Evolutionary conservation across 345 rosid genomes (phyloP).

Genomic region (Pistacia atlantica): DNA sequence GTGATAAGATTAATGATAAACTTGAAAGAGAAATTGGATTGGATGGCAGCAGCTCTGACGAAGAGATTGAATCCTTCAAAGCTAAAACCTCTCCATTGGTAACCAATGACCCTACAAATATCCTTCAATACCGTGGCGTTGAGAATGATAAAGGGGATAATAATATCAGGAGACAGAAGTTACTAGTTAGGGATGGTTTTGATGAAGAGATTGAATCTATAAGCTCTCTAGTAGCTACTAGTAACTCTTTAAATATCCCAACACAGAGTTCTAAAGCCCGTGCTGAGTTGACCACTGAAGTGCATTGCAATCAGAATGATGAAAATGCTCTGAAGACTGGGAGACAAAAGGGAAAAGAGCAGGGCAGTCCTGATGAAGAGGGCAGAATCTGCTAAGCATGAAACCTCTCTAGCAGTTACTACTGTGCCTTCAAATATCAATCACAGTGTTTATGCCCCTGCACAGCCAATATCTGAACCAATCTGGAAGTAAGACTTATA

Average conservation of each 20-base stretch:
- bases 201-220: conserved; percentile 21
- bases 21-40: background rate
- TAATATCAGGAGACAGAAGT: background rate
- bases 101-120: background rate
- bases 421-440: conserved; percentile 13
- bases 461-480: conserved; percentile 53
- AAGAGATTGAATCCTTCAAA: conserved; percentile 20
- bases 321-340: conserved; percentile 16
- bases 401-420: background rate
- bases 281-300: background rate
- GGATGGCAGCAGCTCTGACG: conserved; percentile 5
- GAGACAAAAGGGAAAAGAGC: background rate
- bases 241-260: conserved; percentile 18
- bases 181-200: conserved; percentile 3
- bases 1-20: background rate
- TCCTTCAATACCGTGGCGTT: conserved; percentile 7
- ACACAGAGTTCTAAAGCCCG: conserved; percentile 4
- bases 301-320: background rate
- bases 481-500: conserved; percentile 62
- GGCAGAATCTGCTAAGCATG: conserved; percentile 22
- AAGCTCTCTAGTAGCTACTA: background rate
- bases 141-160: conserved; percentile 1
- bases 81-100: background rate
- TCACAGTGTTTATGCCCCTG: conserved; percentile 24
- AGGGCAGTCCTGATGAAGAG: background rate